phyloP scores from a whole-genome alignment of 257 asterid species.

The Capsicum rhomboideum region DNA sequence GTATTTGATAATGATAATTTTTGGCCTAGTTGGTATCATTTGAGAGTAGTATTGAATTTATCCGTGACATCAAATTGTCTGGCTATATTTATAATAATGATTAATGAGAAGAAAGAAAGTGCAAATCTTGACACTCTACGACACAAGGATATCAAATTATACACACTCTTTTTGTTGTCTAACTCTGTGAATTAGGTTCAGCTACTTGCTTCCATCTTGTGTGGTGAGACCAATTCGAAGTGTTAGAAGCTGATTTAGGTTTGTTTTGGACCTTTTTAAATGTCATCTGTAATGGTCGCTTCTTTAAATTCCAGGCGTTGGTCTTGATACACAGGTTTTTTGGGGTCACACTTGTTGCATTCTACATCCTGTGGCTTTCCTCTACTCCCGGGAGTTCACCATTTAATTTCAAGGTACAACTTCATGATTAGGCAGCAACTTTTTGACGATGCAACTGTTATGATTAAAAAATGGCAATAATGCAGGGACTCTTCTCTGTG shows the following conservation, averaged over 20 bases:
- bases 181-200: not conserved
- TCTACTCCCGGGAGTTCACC: conserved; percentile 67
- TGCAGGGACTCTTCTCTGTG: conserved; percentile 43
- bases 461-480: not conserved
- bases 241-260: not conserved
- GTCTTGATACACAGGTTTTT: conserved; percentile 81
- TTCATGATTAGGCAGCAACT: not conserved
- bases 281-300: conserved; percentile 9
- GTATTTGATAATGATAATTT: not conserved
- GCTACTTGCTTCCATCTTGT: not conserved
- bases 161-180: not conserved
- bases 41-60: not conserved
- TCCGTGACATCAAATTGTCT: not conserved
- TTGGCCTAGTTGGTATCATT: not conserved
- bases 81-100: not conserved
- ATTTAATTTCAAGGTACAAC: conserved; percentile 48
- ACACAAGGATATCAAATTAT: not conserved
- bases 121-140: not conserved
- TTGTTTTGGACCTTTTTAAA: not conserved
- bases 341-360: conserved; percentile 67
- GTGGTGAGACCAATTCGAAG: not conserved
- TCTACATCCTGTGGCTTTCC: conserved; percentile 65
- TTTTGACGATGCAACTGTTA: conserved; percentile 3
- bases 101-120: not conserved
- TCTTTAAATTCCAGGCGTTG: conserved; percentile 62